Evolutionary conservation across 805 yeast genomes (phyloP).

Genomic region (Cyberlindnera americana): DNA sequence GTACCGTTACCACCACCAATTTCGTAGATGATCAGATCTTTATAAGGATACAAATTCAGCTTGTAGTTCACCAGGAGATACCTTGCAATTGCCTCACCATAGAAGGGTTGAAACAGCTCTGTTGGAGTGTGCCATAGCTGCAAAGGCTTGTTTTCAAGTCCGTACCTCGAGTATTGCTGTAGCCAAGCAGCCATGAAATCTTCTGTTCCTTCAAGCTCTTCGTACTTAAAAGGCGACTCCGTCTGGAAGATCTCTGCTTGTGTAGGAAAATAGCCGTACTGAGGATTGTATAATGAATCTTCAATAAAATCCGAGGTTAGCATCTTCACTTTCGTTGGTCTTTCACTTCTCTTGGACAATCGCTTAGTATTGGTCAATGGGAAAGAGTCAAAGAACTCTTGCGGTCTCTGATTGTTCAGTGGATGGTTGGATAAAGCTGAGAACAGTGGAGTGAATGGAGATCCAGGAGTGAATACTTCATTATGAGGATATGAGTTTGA

Average conservation of each 20-base stretch:
- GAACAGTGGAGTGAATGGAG: constrained; percentile 18
- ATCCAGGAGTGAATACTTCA: constrained; percentile 8
- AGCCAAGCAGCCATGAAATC: constrained; percentile 71
- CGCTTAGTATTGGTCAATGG: constrained; percentile 18
- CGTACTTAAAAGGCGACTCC: constrained; percentile 60
- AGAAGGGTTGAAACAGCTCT: constrained; percentile 77
- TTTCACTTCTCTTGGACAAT: constrained; percentile 28
- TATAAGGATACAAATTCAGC: constrained; percentile 62
- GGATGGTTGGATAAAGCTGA: constrained; percentile 18
- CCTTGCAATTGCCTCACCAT: constrained; percentile 83
- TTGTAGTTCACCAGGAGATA: constrained; percentile 71
- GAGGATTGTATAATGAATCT: constrained; percentile 76
- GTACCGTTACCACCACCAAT: constrained; percentile 93
- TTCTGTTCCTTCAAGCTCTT: constrained; percentile 55
- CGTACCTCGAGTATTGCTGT: constrained; percentile 51
- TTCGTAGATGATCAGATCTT: constrained; percentile 74
- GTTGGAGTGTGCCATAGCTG: constrained; percentile 92
- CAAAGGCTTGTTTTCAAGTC: constrained; percentile 33
- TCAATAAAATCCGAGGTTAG: constrained; percentile 77
- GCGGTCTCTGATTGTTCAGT: constrained; percentile 14
- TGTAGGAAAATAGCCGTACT: constrained; percentile 77
- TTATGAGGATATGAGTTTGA: constrained; percentile 14
- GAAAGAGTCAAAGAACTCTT: constrained; percentile 21
- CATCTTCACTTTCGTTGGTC: constrained; percentile 69
- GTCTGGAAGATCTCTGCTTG: constrained; percentile 77